Base-by-base conservation (phyloP, 1,139 yeast genomes). In the Hyphopichia burtonii region DNA sequence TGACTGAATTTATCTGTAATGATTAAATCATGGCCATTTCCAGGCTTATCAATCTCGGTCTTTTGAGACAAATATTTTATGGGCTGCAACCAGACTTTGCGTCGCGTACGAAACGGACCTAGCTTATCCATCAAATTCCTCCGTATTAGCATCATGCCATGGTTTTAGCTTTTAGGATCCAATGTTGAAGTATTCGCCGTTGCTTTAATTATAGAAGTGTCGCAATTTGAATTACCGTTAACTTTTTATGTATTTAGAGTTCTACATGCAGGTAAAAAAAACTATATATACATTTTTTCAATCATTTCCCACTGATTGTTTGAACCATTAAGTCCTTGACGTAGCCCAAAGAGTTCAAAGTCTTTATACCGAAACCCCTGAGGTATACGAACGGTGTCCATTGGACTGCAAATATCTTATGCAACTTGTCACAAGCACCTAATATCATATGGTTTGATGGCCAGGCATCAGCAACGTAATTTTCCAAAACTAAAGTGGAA, bases 371-470 rank as follows among this genome's bases (percentile, higher is more conserved):
- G 35, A 83, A 56, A 1, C 93, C 81, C 54, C 99, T 76, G 33
- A 84, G 65, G 39, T 78, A 74, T 15, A 89, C 97, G 12, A 91
- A 52, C 0, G 97, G 96, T 32, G 72, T 72, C 46, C 74, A 78
- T 52, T 84, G 90, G 2, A 88, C 82, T 9, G 91, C 76, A 59
- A 91, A 93, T 19, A 93, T 66, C 63, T 93, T 93, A 65, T 91
- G 96, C 46, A 94, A 68, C 63, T 90, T 90, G 64, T 93, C 99
- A 41, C 94, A 94, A 22, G 86, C 85, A 0, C 98, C 98, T 39
- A 93, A 68, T 50, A 90, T 67, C 39, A 80, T 74, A 56, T 90
- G 95, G 60, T 93, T 93, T 27, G 75, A 72, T 1, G 93, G 86
- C 69, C 84, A 91, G 44, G 95, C 76, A 19, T 82, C 82, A 25